A percentile compares a stretch with the other conserved stretches of the same genome.
phyloP scores from a whole-genome alignment of 805 yeast genomes.

The Monosporozyma servazzii region DNA sequence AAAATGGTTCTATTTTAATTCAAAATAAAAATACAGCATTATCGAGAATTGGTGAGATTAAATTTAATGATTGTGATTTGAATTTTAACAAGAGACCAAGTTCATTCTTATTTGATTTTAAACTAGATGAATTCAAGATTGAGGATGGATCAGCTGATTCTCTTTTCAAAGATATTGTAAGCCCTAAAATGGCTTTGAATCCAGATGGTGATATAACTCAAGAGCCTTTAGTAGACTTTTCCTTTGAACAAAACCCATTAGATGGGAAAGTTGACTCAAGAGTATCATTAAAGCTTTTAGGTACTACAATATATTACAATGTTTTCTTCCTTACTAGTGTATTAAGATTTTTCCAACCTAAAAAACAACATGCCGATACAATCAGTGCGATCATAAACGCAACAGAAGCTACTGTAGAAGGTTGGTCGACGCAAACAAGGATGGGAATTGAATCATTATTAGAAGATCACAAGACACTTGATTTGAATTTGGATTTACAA shows the following conservation, averaged over 20 bases:
- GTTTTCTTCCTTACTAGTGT: slow-evolving; percentile 74
- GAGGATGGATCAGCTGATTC: slow-evolving; percentile 80
- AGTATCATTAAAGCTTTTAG: slow-evolving; percentile 61
- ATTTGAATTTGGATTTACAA: slow-evolving; percentile 79
- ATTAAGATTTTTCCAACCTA: slow-evolving; percentile 73
- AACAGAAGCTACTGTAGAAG: slow-evolving; percentile 91
- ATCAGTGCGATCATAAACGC: slow-evolving; percentile 86
- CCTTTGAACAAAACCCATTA: slow-evolving; percentile 80
- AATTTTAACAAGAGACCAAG: slow-evolving; percentile 70
- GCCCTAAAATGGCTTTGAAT: slow-evolving; percentile 50
- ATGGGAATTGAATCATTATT: slow-evolving; percentile 88
- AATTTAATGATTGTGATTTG: slow-evolving; percentile 74
- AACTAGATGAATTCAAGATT: slow-evolving; percentile 70
- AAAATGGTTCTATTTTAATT: slow-evolving; percentile 70
- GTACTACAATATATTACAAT: slow-evolving; percentile 86
- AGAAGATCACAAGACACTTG: slow-evolving; percentile 87
- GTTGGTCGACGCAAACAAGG: slow-evolving; percentile 79
- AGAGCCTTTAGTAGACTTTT: slow-evolving; percentile 66
- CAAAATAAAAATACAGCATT: slow-evolving; percentile 36
- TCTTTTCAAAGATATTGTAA: slow-evolving; percentile 78
- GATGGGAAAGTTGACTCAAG: slow-evolving; percentile 78
- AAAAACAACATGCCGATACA: slow-evolving; percentile 76
- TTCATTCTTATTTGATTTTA: slow-evolving; percentile 62
- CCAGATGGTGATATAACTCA: slow-evolving; percentile 20
- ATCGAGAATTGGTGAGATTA: slow-evolving; percentile 46